These are phyloP conservation scores for Fusarium chuoi DNA, from an alignment of 2,329 filamentous ascomycete genomes.

Conservation along the genomic window DNA sequence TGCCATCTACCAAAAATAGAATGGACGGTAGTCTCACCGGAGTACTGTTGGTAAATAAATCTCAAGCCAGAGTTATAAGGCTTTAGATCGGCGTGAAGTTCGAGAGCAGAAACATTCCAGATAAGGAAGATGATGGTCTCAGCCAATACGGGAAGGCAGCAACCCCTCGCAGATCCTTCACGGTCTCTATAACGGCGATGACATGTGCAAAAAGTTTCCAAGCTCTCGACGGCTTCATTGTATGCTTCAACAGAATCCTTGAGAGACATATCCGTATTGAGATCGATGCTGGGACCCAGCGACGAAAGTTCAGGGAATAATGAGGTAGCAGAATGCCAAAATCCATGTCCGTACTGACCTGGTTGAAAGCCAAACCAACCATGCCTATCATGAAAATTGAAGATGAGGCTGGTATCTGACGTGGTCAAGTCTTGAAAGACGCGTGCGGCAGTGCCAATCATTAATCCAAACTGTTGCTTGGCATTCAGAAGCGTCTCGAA, in stretches of 20 bases:
- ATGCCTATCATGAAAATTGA: rapidly evolving
- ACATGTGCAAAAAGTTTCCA: background rate
- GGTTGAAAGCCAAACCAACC: background rate
- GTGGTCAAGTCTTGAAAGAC: background rate
- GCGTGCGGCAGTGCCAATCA: rapidly evolving
- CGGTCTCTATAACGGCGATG: too few species aligned
- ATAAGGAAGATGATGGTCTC: background rate
- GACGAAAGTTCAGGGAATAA: background rate
- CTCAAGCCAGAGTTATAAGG: background rate
- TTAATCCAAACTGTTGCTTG: rapidly evolving
- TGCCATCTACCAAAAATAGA: too few species aligned
- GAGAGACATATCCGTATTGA: rapidly evolving
- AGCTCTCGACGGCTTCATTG: rapidly evolving
- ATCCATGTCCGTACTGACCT: background rate
- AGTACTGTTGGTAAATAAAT: rapidly evolving
- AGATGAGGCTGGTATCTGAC: rapidly evolving
- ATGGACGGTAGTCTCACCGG: rapidly evolving
- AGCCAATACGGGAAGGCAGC: background rate
- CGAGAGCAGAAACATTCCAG: background rate
- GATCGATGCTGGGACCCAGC: background rate
- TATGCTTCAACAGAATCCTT: background rate
- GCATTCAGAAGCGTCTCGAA: rapidly evolving
- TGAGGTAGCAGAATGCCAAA: rapidly evolving
- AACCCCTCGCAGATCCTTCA: too few species aligned
- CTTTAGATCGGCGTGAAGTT: rapidly evolving